Percentiles rank a stretch among this genome's conserved stretches.
phyloP scores from a whole-genome alignment of 768 basidiomycete genomes.

The Coprinellus micaceus region DNA sequence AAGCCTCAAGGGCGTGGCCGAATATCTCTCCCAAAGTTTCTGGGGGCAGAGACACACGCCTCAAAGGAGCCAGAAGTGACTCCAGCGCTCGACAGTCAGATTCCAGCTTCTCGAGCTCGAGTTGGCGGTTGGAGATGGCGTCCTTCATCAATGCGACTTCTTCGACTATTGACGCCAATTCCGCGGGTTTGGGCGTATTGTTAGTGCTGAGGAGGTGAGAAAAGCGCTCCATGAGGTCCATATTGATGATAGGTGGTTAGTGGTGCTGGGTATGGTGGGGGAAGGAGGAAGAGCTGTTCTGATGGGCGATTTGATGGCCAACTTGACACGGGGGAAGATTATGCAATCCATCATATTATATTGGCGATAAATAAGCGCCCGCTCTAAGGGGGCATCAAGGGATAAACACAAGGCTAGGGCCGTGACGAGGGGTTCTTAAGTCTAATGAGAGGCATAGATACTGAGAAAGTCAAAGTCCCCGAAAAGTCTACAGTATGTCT shows the following conservation, averaged over 20 bases:
- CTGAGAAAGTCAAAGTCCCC: too few relatives aligned
- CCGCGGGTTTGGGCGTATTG: not conserved
- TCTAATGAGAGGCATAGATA: too few relatives aligned
- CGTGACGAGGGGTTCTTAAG: too few relatives aligned
- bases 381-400: too few relatives aligned
- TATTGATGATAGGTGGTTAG: not conserved
- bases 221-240: not conserved
- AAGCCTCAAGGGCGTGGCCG: not conserved
- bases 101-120: not conserved
- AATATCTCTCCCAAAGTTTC: not conserved
- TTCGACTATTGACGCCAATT: not conserved
- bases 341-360: too few relatives aligned
- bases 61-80: not conserved
- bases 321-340: too few relatives aligned
- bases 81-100: not conserved
- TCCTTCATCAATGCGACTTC: not conserved
- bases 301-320: too few relatives aligned
- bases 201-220: not conserved
- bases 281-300: too few relatives aligned
- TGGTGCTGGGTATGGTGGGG: not conserved
- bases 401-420: too few relatives aligned
- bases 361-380: too few relatives aligned
- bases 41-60: not conserved
- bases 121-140: not conserved
- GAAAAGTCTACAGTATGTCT: too few relatives aligned